These are phyloP conservation scores for Blastobotrys indianensis DNA, from an alignment of 1,139 yeast genomes.

Conservation along the genomic window DNA sequence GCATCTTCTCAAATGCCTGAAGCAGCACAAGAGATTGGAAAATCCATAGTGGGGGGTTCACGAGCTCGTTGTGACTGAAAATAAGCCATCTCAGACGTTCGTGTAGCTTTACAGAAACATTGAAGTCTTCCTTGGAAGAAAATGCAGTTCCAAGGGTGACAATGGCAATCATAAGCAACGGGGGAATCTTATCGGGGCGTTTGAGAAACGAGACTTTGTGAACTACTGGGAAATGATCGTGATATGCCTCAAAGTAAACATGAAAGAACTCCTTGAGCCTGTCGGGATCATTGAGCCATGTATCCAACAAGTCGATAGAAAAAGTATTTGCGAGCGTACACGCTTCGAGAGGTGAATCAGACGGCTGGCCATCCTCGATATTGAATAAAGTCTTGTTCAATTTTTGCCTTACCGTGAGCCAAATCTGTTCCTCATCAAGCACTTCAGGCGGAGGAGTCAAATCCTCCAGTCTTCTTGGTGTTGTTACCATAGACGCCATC, in stretches of 20 bases:
- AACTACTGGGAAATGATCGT: constrained; percentile 31
- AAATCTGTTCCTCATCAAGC: constrained; percentile 13
- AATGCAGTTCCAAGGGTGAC: constrained; percentile 27
- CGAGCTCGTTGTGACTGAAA: constrained; percentile 23
- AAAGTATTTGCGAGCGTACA: constrained; percentile 18
- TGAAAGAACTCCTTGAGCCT: constrained; percentile 18
- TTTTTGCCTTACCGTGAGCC: constrained; percentile 15
- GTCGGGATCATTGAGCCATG: constrained; percentile 21
- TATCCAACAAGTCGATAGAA: constrained; percentile 16
- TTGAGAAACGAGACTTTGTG: constrained; percentile 24
- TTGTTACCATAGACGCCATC: not conserved
- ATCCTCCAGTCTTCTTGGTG: not conserved
- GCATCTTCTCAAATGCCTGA: constrained; percentile 57
- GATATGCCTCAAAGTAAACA: constrained; percentile 27
- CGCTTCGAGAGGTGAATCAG: constrained; percentile 18
- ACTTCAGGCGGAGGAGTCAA: constrained; percentile 14
- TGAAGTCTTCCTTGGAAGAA: constrained; percentile 22
- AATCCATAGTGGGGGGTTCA: constrained; percentile 43
- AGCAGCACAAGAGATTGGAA: constrained; percentile 54
- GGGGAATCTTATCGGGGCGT: constrained; percentile 26
- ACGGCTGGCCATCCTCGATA: constrained; percentile 3
- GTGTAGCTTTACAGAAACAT: constrained; percentile 23
- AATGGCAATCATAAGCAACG: constrained; percentile 27
- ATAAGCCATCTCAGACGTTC: constrained; percentile 25
- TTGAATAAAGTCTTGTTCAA: constrained; percentile 18